Evolutionary conservation across 257 asterid species (phyloP), one percentile per base, ranked within the genome.

Genomic region (Ligustrum vulgare): DNA sequence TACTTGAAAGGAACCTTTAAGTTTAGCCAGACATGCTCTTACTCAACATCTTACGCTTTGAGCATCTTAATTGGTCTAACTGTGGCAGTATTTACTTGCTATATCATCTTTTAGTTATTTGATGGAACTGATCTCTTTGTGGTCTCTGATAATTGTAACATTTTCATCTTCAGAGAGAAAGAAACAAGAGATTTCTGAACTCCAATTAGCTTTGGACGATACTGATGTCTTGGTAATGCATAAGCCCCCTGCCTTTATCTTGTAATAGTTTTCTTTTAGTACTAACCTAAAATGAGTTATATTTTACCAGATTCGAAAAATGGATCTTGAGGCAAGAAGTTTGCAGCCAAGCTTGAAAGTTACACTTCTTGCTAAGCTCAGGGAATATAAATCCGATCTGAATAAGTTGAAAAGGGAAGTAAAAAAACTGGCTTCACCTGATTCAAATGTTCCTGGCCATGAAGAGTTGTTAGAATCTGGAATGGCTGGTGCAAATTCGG

Each of bases 261-360:
- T 58, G 23, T 34, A 60, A 8, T 28, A 33, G 63, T 34, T 23
- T 69, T 78, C 31, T 75, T 70, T 69, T 60, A 4, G 72, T 73
- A 18, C 51, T 66, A 45, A 58, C 35, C 78, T 72, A 63, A 67
- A 76, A 62, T 72, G 72, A 65, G 65, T 75, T 74, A 78, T 45
- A 4, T 77, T 47, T 73, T 81, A 8, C 81, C 73, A 93, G 98
- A 91, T 91, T 60, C 89, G 93, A 18, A 93, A 93, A 84, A 90
- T 93, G 98, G 97, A 91, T 80, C 96, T 93, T 11, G 98, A 93
- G 83, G 97, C 97, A 32, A 87, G 98, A 83, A 93, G 98, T 84
- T 83, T 93, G 90, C 96, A 85, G 75, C 93, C 98, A 1, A 89
- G 90, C 81, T 72, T 82, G 78, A 95, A 93, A 79, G 97, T 96